phyloP scores from a whole-genome alignment of 805 yeast genomes.

The Candida orba region DNA sequence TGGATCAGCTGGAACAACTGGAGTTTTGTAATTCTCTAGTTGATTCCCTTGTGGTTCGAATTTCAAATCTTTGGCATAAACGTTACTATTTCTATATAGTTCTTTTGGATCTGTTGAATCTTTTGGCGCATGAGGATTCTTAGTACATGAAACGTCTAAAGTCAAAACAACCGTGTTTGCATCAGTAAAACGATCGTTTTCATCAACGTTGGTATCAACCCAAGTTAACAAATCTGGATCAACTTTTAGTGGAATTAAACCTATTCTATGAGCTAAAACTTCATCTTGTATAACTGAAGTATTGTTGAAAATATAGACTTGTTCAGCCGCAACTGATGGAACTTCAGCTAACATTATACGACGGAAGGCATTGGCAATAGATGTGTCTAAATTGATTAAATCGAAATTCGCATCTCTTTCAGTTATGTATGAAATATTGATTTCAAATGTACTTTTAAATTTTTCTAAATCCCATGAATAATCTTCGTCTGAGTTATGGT shows the following conservation, averaged over 20 bases:
- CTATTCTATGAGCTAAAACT: constrained; percentile 92
- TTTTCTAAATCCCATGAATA: constrained; percentile 78
- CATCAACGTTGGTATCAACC: constrained; percentile 63
- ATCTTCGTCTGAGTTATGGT: constrained; percentile 50
- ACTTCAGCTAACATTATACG: constrained; percentile 96
- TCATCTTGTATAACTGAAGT: constrained; percentile 97
- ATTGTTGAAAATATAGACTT: constrained; percentile 84
- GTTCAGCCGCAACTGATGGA: constrained; percentile 92
- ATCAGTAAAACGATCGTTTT: constrained; percentile 70
- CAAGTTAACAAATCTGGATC: constrained; percentile 86
- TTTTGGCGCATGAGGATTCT: constrained; percentile 76
- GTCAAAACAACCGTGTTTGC: constrained; percentile 83
- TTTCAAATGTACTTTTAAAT: constrained; percentile 60
- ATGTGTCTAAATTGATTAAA: constrained; percentile 78
- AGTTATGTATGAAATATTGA: constrained; percentile 56
- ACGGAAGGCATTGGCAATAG: constrained; percentile 93
- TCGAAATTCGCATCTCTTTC: constrained; percentile 82
- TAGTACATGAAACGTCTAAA: constrained; percentile 75
- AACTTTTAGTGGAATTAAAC: constrained; percentile 81
- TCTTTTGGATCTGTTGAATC: constrained; percentile 76
- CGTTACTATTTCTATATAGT: constrained; percentile 74
- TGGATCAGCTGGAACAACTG: constrained; percentile 73
- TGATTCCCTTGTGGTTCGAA: constrained; percentile 93
- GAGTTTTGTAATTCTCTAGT: constrained; percentile 54
- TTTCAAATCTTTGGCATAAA: constrained; percentile 83